Evolutionary conservation across 306 rosid species (phyloP).

Genomic region (Biancaea sappan): DNA sequence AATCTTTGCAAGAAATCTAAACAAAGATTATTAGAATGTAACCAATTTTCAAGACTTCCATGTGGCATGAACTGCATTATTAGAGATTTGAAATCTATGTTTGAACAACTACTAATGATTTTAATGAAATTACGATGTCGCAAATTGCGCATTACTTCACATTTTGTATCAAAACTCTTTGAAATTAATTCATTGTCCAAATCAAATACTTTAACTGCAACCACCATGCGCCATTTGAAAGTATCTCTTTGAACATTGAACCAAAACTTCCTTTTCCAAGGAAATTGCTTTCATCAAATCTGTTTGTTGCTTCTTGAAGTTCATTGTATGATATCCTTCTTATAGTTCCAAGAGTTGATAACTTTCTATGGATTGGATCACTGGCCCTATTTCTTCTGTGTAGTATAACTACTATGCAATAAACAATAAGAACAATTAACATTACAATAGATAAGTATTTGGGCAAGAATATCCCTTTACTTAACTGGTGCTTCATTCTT

Average conservation of each 20-base stretch:
- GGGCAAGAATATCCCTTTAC: not conserved
- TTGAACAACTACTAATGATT: not conserved
- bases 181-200: not conserved
- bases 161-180: constrained; percentile 18
- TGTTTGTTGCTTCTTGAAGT: no score
- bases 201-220: not conserved
- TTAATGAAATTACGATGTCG: not conserved
- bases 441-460: not conserved
- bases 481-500: no score
- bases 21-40: not conserved
- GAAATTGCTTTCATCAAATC: no score
- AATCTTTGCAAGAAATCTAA: not conserved
- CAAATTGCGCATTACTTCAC: not conserved
- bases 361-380: not conserved
- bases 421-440: not conserved
- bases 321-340: no score
- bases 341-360: no score
- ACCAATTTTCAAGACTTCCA: constrained; percentile 7
- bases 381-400: not conserved
- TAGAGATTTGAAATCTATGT: not conserved
- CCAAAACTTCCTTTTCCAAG: no score
- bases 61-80: not conserved
- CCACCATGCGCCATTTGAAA: not conserved
- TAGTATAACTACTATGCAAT: not conserved
- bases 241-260: no score